phyloP scores from a whole-genome alignment of 108 stramenopile genomes.

The Cylindrotheca closterium region DNA sequence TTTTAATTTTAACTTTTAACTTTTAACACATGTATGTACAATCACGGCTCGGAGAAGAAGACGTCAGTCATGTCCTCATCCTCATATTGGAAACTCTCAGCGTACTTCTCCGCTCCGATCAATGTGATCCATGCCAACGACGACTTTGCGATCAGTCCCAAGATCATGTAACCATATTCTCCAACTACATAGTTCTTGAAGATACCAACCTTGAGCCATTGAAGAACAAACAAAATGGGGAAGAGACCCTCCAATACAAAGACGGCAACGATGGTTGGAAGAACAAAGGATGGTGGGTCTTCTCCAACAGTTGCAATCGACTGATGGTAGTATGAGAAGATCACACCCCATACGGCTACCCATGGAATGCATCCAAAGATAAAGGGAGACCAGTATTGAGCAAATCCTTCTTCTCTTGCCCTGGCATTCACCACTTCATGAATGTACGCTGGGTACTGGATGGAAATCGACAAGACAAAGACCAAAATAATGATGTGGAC shows the following conservation, averaged over 20 bases:
- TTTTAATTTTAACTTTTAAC: too few species aligned
- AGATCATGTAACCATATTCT: constrained; percentile 21
- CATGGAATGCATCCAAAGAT: constrained; percentile 13
- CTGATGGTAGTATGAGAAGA: constrained; percentile 13
- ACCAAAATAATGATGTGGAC: constrained; percentile 21
- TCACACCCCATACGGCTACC: constrained; percentile 17
- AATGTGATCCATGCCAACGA: constrained; percentile 24
- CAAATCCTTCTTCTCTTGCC: constrained; percentile 19
- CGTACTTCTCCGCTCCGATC: constrained; percentile 6
- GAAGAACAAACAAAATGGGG: constrained; percentile 15
- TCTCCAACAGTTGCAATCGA: not conserved
- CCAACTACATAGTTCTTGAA: constrained; percentile 20
- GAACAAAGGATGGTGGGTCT: constrained; percentile 16
- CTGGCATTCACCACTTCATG: constrained; percentile 32
- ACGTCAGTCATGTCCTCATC: too few species aligned
- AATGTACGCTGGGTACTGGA: constrained; percentile 13
- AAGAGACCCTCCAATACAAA: constrained; percentile 23
- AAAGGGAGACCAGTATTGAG: constrained; percentile 26
- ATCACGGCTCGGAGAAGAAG: too few species aligned
- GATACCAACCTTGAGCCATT: constrained; percentile 15
- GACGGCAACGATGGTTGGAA: constrained; percentile 7
- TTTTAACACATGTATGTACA: too few species aligned
- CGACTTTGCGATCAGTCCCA: constrained; percentile 24
- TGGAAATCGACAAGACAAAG: constrained; percentile 12
- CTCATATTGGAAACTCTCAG: too few species aligned